Base-by-base conservation (phyloP, 768 basidiomycete species). In the Mycena capillaripes region DNA sequence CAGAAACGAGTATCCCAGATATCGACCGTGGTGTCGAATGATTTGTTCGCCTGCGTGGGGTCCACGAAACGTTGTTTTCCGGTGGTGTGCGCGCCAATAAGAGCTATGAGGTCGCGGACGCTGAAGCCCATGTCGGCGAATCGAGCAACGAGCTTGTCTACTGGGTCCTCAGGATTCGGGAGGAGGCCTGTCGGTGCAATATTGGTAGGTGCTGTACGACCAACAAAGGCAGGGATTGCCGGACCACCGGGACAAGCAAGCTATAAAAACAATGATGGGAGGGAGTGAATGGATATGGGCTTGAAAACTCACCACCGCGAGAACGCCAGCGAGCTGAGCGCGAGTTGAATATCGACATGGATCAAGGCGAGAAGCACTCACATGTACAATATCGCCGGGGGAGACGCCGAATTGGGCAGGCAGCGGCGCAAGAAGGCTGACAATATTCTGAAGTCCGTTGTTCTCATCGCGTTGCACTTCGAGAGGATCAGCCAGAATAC, bases 181-280 rank as follows among this genome's bases (percentile, higher is more conserved):
- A 74, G 57, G 1, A 74, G 59, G 14, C 70, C 70, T 10, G 36
- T 40, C 0, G 74, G 74, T 8, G 66, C 59, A 30, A 57, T 55
- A 32, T 70, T 66, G 1, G 4, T 32, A 16, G 72, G 56, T 3
- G 61, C 48, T 2, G 67, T 23, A 34, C 74, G 74, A 12, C 74
- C 74, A n/a, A 75, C 64, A 25, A 32, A 75, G 25, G 58, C 69
- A n/a, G 64, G 25, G 27, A 75, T 68, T 10, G 38, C 34, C 4
- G 74, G 74, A 12, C 74, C 74, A 14, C 74, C 74, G 3, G 74
- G 74, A 32, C 74, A 75, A 2, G 74, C 66, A 30, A 75, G 62
- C 71, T 62, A 19, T 30, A 3, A 38, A n/a, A n/a, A n/a, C n/a
- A n/a, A n/a, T n/a, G n/a, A 19, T 57, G n/a, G 6, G 44, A 60